Percentiles rank a stretch among this genome's conserved stretches.
Evolutionary conservation across 129 eudicot species (phyloP).

Genomic region (Lactuca sativa): DNA sequence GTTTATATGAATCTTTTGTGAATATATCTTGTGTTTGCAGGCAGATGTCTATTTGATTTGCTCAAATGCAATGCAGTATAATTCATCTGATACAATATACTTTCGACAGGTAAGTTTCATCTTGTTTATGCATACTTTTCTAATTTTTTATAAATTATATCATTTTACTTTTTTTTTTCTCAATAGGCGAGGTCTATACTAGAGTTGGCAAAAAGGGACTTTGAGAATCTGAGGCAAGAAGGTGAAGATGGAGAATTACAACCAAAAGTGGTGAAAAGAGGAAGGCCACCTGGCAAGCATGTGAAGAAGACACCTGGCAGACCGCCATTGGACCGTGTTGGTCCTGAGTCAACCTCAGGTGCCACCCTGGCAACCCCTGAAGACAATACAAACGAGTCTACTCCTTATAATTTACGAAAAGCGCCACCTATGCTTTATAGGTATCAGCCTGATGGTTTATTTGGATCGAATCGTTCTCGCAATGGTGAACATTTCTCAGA

Average conservation of each 20-base stretch:
- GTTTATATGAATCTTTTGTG: neutral
- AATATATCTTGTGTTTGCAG: constrained; percentile 46
- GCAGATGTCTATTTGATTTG: constrained; percentile 79
- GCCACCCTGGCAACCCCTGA: constrained; percentile 68
- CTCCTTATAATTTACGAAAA: constrained; percentile 61
- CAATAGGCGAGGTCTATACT: constrained; percentile 78
- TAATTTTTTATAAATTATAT: neutral
- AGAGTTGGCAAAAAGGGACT: constrained; percentile 88
- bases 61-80: constrained; percentile 92
- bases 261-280: constrained; percentile 80
- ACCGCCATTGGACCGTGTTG: constrained; percentile 63
- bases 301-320: constrained; percentile 61
- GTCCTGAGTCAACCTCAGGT: constrained; percentile 63
- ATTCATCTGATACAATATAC: constrained; percentile 71
- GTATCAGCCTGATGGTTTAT: constrained; percentile 49
- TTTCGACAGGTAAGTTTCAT: constrained; percentile 65
- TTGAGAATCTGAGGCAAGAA: constrained; percentile 74
- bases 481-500: constrained; percentile 71
- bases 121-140: neutral
- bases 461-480: constrained; percentile 53
- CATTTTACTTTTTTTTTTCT: constrained; percentile 1
- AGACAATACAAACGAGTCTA: constrained; percentile 62
- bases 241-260: constrained; percentile 77
- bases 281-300: constrained; percentile 78
- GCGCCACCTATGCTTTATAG: constrained; percentile 46